These are phyloP conservation scores for Parsonsia alboflavescens DNA, from an alignment of 257 asterid species.

Conservation along the genomic window DNA sequence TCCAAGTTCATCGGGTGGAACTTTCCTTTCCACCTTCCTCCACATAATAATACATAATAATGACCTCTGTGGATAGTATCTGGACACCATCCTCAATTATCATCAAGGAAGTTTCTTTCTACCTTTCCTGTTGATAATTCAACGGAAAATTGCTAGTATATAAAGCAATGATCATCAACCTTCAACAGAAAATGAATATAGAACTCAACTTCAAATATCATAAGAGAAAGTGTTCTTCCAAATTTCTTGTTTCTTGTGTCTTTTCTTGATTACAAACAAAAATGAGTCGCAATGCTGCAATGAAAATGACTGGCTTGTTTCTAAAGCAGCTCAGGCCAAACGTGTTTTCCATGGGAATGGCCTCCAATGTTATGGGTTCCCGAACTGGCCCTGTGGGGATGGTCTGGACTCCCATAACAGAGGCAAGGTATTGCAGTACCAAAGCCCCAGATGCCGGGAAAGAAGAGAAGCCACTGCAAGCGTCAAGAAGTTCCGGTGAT, in stretches of 20 bases:
- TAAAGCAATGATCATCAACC: not conserved
- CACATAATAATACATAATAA: not conserved
- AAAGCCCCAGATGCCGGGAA: slow-evolving; percentile 12
- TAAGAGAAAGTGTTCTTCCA: not conserved
- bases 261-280: not conserved
- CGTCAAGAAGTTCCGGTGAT: not conserved
- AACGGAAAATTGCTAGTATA: not conserved
- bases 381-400: slow-evolving; percentile 11
- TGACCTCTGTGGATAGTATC: not conserved
- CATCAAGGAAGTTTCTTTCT: not conserved
- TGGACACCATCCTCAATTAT: not conserved
- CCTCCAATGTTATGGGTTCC: slow-evolving; percentile 1
- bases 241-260: not conserved
- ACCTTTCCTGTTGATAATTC: not conserved
- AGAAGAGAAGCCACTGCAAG: slow-evolving; percentile 20
- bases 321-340: slow-evolving; percentile 19
- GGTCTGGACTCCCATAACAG: slow-evolving; percentile 10
- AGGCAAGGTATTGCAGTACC: slow-evolving; percentile 31
- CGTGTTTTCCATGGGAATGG: slow-evolving; percentile 13
- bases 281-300: slow-evolving; percentile 36
- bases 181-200: not conserved
- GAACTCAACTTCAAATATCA: not conserved
- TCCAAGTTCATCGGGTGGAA: not conserved
- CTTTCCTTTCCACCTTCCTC: not conserved
- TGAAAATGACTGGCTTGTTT: slow-evolving; percentile 28